These are phyloP conservation scores for Euphorbia pulcherrima DNA, from an alignment of 345 rosid species.

Conservation along the genomic window DNA sequence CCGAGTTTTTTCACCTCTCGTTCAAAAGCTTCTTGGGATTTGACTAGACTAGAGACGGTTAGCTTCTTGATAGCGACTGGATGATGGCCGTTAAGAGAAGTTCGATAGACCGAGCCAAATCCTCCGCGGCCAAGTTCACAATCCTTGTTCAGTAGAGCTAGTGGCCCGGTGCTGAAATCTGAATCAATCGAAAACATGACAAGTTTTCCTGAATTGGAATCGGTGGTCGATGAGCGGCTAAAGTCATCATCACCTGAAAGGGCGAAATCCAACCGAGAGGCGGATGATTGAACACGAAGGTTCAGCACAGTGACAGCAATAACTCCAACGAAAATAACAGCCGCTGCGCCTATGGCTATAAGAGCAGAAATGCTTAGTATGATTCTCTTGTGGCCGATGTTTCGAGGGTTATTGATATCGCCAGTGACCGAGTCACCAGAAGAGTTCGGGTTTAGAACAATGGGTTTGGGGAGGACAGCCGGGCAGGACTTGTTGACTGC, in stretches of 20 bases:
- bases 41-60: conserved; percentile 91
- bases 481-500: conserved; percentile 79
- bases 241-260: conserved; percentile 72
- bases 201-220: conserved; percentile 95
- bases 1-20: conserved; percentile 87
- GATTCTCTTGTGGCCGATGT: conserved; percentile 60
- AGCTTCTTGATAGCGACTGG: conserved; percentile 96
- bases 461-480: conserved; percentile 83
- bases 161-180: conserved; percentile 84
- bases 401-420: conserved; percentile 21
- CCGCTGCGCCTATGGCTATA: conserved; percentile 98
- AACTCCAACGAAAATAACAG: conserved; percentile 81
- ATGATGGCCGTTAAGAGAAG: conserved; percentile 68
- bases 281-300: conserved; percentile 62
- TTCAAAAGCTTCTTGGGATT: conserved; percentile 92
- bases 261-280: conserved; percentile 61
- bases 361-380: conserved; percentile 91
- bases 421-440: conserved; percentile 41
- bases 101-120: conserved; percentile 89
- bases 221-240: conserved; percentile 75
- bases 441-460: conserved; percentile 84
- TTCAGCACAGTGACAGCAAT: conserved; percentile 90
- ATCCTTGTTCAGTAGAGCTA: conserved; percentile 90
- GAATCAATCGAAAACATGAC: conserved; percentile 98
- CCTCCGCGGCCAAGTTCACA: conserved; percentile 98